Evolutionary conservation across 2,329 filamentous ascomycete genomes (phyloP), one percentile per base, ranked within the genome.

Genomic region (Tolypocladium tropicale): DNA sequence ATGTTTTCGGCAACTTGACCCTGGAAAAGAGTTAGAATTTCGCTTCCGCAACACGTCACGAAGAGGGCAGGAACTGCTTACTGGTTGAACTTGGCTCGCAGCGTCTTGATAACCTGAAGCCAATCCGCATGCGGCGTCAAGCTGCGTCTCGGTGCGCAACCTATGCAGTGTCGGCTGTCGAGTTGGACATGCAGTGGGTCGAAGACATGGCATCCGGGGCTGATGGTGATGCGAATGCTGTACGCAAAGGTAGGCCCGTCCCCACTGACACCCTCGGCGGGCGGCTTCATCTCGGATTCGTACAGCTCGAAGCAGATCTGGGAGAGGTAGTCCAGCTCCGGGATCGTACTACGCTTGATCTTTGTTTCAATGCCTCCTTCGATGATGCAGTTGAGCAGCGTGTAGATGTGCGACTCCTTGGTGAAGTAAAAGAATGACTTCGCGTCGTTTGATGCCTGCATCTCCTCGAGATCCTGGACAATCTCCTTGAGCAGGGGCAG

Each of bases 361-460:
- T 99, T 99, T 28, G 93, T 96, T 67, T 95, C 89, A 61, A 99
- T 89, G 33, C 94, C 95, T 58, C 95, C 94, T 70, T 99, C 94
- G 30, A 99, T 82, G 63, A 99, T 97, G 70, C 93, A 97, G 71
- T 99, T 99, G 57, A 99, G 82, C 6, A 99, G 81, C 6, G 94
- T 99, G 75, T 99, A 99, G 60, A 99, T 96, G 70, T 99, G 94
- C 0, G 90, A 96, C 73, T 99, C 94, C 72, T 99, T 99, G 60
- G 94, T 99, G 72, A 99, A 99, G 75, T 99, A 99, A 73, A 97
- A 90, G 77, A 97, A 97, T 2, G 88, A 93, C 69, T 96, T 96
- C 49, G 92, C 91, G 62, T 95, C 89, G 54, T 93, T 87, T 0
- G 90, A 95, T 4, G 94, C 93, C 72, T 99, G 94, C 72, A 97